Evolutionary conservation across 208 protist genomes (phyloP).

Genomic region (Acanthamoeba polyphaga): DNA sequence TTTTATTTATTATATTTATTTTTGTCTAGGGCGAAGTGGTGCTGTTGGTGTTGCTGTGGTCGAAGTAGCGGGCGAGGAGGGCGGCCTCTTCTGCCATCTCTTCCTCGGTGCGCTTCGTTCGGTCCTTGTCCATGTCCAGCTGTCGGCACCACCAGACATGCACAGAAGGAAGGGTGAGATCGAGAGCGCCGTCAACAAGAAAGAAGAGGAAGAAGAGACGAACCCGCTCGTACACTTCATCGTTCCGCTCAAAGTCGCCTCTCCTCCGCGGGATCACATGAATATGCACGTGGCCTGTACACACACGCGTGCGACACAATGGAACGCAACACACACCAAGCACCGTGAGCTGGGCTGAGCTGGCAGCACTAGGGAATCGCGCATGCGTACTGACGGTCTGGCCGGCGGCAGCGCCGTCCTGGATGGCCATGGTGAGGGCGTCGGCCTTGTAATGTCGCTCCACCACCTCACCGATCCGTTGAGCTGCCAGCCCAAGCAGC

Average conservation of each 20-base stretch:
- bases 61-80: conserved; percentile 59
- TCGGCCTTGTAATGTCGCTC: conserved; percentile 69
- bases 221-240: conserved; percentile 84
- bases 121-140: conserved; percentile 80
- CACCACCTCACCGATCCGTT: conserved; percentile 50
- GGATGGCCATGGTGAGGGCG: conserved; percentile 73
- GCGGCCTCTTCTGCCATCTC: conserved; percentile 83
- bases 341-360: neutral
- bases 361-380: neutral
- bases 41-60: neutral
- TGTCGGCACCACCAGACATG: too few species aligned
- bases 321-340: neutral
- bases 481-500: too few species aligned
- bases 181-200: neutral
- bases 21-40: neutral
- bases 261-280: conserved; percentile 84
- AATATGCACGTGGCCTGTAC: conserved; percentile 84
- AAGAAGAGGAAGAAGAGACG: neutral
- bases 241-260: conserved; percentile 84
- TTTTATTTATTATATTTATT: neutral
- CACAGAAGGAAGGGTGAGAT: neutral
- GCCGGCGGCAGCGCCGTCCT: conserved; percentile 73
- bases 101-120: conserved; percentile 76
- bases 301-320: too few species aligned
- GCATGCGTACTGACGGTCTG: conserved; percentile 65